Evolutionary conservation across 2,329 filamentous ascomycete genomes (phyloP), one percentile per base, ranked within the genome.

Genomic region (Coniochaeta sp.): DNA sequence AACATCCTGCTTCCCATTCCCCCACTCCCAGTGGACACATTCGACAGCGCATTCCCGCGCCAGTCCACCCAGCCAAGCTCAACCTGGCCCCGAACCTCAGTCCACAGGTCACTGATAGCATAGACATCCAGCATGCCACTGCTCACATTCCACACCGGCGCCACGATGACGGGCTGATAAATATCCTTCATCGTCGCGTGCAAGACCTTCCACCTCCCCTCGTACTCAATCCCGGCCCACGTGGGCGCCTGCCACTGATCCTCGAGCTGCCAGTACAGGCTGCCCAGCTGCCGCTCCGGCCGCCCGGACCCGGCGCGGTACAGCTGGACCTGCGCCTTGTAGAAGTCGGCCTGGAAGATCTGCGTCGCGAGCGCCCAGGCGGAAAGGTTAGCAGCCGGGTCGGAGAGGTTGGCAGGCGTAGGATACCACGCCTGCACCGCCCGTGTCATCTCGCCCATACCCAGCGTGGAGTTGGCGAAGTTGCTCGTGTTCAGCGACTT

Each of bases 171-270:
- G 1, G 77, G 76, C 58, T 81, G 70, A 64, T 84, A 88, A 26
- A 83, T 79, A 60, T 87, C 82, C 60, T 80, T 81, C 2, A 80
- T 79, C 1, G 78, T 73, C 60, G 87, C 83, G 61, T 87, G 84
- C 19, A 87, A 69, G 0, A 85, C 76, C 67, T 88, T 87, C 83
- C 84, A 87, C 1, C 85, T 73, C 0, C 84, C 84, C 57, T 82
- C 80, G 62, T 86, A 86, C 67, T 88, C 85, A 36, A 87, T 81
- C 0, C 82, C 80, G 0, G 84, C 82, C 84, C 85, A 88, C 0
- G 82, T 85, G 0, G 85, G 84, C 1, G 83, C 84, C 63, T 85
- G 82, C 83, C 83, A 86, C 61, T 85, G 81, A 65, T 88, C 85
- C 64, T 88, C 83, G 1, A 88, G 73, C 66, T 88, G 85, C 85